Base-by-base conservation (phyloP, 2,329 filamentous ascomycete genomes). In the Verruconis gallopava region DNA sequence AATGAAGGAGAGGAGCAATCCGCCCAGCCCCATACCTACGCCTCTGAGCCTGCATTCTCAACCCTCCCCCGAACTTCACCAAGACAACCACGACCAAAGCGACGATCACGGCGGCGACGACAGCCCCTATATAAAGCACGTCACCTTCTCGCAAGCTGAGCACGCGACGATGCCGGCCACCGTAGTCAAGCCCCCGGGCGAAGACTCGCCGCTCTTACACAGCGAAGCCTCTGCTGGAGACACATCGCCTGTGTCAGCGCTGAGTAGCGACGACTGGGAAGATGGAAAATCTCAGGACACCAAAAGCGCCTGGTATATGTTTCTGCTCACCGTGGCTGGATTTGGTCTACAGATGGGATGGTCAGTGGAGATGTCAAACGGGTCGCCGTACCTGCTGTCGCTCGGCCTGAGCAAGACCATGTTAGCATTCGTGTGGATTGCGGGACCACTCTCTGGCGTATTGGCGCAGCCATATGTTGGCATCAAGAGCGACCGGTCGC, bases 291-390 rank as follows among this genome's bases (percentile, higher is more conserved):
- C 63, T 13, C 67, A 85, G 53, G 69, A 73, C 46, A 80, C 81
- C 18, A 93, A 88, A 69, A 88, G 82, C 59, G 67, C 79, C 36
- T 85, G 80, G 77, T 93, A 93, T 60, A 68, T 96, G 52, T 74
- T 93, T 50, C 66, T 94, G 47, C 66, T 96, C 60, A 94, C 89
- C 4, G 69, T 95, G 47, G 79, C 83, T 55, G 83, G 94, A 50
- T 85, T 85, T 46, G 89, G 75, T 66, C 67, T 96, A 47, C 89
- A 96, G 63, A 82, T 96, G 51, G 86, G 89, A 20, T 96, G 89
- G 89, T 88, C 88, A 1, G 86, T 94, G 33, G 89, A 96, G 61
- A 70, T 94, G 33, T 93, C 86, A 42, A 89, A 93, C 65, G 88
- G 88, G 51, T 94, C 89, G 63, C 69, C 69, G 37, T 72, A 69